Base-by-base conservation (phyloP, 2,329 filamentous ascomycete genomes). In the Venturia aucupariae region DNA sequence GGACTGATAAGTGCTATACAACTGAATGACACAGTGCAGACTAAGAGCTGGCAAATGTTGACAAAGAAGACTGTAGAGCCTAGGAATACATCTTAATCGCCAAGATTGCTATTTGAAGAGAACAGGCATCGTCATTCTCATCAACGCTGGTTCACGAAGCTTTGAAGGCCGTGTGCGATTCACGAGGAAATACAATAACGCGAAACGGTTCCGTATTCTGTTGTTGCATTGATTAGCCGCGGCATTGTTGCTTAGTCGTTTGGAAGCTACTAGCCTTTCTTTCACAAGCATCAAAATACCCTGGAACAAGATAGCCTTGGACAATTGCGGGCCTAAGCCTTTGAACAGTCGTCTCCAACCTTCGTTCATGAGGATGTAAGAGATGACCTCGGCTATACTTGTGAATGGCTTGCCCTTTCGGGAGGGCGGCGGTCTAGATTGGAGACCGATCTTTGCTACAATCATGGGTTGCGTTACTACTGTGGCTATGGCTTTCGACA, bases 201-300 rank as follows among this genome's bases (percentile, higher is more conserved):
- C 44, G 44, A 46, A 46, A 7, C 44, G 44, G 15, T 22, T 46
- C 7, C 44, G 44, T n/a, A 46, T 22, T n/a, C 44, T 46, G 13
- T 41, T 41, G 7, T 3, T 41, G n/a, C n/a, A n/a, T n/a, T n/a
- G 10, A 13, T 41, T 11, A 41, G 38, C 13, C 7, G 6, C 8
- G 13, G 13, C 6, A 5, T 41, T 11, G 7, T 5, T 15, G 13
- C 38, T 15, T 41, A 11, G 3, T 41, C 13, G 38, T 3, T 7
- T 41, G 3, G 13, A 15, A 41, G 13, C 38, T 8, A 51, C 81
- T 69, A 81, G 92, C 90, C 92, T 85, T 78, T 99, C 94, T 79
- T 99, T 99, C 60, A 91, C 94, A 91, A 97, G 99, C 94, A 99
- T 99, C 48, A 99, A 80, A 65, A 99, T 86, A 60, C 94, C 94